Evolutionary conservation across 108 stramenopile species (phyloP).

Genomic region (Cyclostephanos tholiformis): DNA sequence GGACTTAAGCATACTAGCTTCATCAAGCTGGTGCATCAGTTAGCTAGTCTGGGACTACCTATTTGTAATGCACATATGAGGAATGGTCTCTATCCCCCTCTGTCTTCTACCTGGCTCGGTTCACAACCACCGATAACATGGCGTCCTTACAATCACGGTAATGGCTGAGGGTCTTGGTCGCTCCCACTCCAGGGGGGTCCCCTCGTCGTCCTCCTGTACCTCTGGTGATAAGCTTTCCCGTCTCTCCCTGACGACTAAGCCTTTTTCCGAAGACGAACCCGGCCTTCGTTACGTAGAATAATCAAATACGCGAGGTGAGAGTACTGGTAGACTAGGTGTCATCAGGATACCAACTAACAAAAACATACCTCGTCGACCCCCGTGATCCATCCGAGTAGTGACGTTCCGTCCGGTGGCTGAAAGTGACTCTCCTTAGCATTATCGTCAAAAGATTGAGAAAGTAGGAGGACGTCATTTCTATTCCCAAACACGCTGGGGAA

Average conservation of each 20-base stretch:
- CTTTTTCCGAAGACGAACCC: constrained; percentile 44
- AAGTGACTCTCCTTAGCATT: constrained; percentile 28
- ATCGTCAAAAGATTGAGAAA: constrained; percentile 48
- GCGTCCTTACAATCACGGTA: too few relatives aligned
- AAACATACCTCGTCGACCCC: constrained; percentile 33
- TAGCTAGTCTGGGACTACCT: too few relatives aligned
- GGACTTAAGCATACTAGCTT: too few relatives aligned
- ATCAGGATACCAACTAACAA: neutral
- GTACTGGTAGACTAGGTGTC: too few relatives aligned
- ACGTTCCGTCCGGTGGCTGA: constrained; percentile 35
- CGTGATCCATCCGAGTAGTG: constrained; percentile 34
- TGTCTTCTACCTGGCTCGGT: too few relatives aligned
- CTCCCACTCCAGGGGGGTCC: too few relatives aligned
- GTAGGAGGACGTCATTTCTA: constrained; percentile 31
- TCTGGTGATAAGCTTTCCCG: constrained; percentile 23
- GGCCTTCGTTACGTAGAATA: constrained; percentile 20
- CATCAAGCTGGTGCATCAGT: too few relatives aligned
- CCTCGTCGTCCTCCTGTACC: constrained; percentile 23
- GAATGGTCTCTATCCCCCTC: too few relatives aligned
- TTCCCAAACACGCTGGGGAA: constrained; percentile 47
- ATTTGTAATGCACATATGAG: too few relatives aligned
- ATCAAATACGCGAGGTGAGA: neutral
- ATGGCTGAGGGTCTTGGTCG: too few relatives aligned
- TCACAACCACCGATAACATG: too few relatives aligned
- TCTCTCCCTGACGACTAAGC: constrained; percentile 27